phyloP scores from a whole-genome alignment of 768 basidiomycete genomes.

The Fistulinella prunicolor region DNA sequence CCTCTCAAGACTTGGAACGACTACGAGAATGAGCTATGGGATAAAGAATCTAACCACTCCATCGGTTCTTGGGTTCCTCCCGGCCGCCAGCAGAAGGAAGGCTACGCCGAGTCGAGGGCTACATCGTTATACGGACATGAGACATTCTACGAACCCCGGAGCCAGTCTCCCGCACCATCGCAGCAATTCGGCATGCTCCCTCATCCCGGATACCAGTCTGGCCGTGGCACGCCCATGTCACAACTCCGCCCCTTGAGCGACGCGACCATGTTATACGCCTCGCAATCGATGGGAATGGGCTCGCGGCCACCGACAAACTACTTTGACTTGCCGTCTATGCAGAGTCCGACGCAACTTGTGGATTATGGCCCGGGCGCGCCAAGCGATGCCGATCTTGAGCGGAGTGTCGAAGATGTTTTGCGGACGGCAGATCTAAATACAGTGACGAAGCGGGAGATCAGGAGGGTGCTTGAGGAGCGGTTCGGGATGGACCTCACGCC shows the following conservation, averaged over 20 bases:
- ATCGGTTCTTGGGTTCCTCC: conserved; percentile 92
- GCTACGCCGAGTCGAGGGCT: conserved; percentile 73
- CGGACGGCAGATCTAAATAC: conserved; percentile 80
- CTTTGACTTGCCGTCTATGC: conserved; percentile 58
- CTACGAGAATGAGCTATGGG: conserved; percentile 96
- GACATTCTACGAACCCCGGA: conserved; percentile 76
- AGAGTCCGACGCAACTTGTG: conserved; percentile 47
- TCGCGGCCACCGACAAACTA: conserved; percentile 76
- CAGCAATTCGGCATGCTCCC: conserved; percentile 51
- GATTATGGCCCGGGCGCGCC: conserved; percentile 50
- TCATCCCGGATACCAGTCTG: conserved; percentile 73
- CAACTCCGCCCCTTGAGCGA: conserved; percentile 35
- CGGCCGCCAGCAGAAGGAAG: conserved; percentile 63
- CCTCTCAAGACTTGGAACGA: conserved; percentile 97
- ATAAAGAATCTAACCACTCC: conserved; percentile 94
- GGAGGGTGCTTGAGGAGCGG: conserved; percentile 75
- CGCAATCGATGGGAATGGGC: conserved; percentile 58
- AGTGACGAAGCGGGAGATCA: conserved; percentile 89
- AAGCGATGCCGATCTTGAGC: conserved; percentile 69
- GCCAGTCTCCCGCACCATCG: conserved; percentile 73
- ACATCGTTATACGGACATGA: conserved; percentile 85
- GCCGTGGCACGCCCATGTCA: conserved; percentile 69
- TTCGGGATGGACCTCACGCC: conserved; percentile 76
- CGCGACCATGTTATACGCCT: conserved; percentile 46
- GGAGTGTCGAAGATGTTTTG: conserved; percentile 69